Evolutionary conservation across 345 rosid species (phyloP).

Genomic region (Eucalyptus sp.): DNA sequence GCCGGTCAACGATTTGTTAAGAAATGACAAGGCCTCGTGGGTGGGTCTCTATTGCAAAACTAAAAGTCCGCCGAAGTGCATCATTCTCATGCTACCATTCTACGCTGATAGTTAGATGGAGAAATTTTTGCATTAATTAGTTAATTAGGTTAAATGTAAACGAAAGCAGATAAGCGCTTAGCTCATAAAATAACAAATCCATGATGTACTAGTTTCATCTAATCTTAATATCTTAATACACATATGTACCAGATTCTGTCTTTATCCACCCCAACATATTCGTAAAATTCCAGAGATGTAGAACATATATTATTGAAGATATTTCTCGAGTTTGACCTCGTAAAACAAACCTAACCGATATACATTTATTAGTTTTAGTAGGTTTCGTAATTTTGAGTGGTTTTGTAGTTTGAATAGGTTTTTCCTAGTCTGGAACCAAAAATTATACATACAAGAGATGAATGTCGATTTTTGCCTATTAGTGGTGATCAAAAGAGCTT

Average conservation of each 20-base stretch:
- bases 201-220: neutral
- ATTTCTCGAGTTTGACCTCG: neutral
- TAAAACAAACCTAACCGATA: neutral
- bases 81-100: neutral
- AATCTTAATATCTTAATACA: neutral
- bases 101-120: neutral
- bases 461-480: neutral
- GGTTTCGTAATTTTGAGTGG: neutral
- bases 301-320: neutral
- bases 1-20: neutral
- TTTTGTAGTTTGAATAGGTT: neutral
- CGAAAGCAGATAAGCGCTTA: neutral
- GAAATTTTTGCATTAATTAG: neutral
- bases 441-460: neutral
- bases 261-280: neutral
- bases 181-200: neutral
- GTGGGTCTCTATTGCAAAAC: neutral
- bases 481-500: neutral
- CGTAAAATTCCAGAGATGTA: neutral
- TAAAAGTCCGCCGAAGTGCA: neutral
- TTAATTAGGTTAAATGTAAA: neutral
- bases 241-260: neutral
- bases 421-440: neutral
- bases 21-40: neutral
- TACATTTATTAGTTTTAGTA: neutral